Evolutionary conservation across 805 yeast genomes (phyloP).

Genomic region (Candida caryicola): DNA sequence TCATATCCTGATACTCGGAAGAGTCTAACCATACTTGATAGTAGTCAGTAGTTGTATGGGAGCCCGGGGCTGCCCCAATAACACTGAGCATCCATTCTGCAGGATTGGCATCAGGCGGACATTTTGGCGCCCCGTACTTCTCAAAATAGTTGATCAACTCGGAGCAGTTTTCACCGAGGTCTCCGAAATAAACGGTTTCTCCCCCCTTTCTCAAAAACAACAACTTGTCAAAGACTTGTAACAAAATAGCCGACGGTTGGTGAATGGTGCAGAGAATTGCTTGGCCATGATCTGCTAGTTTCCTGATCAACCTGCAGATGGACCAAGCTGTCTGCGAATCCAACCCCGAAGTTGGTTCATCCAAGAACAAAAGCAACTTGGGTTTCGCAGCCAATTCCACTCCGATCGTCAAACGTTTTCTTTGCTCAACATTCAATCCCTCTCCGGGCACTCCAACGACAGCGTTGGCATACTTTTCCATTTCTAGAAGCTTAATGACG

Average conservation of each 20-base stretch:
- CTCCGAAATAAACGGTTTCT: conserved; percentile 73
- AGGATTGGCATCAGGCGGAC: conserved; percentile 72
- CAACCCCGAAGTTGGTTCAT: conserved; percentile 61
- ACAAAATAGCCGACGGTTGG: conserved; percentile 78
- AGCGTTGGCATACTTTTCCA: conserved; percentile 54
- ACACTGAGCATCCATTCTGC: conserved; percentile 44
- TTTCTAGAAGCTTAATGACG: conserved; percentile 48
- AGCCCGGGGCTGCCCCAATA: conserved; percentile 31
- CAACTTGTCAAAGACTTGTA: conserved; percentile 74
- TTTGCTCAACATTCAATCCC: conserved; percentile 55
- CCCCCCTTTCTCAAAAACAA: conserved; percentile 71
- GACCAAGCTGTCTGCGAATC: conserved; percentile 63
- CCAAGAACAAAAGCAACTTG: conserved; percentile 49
- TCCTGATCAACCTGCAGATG: conserved; percentile 49
- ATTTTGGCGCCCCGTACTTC: conserved; percentile 57
- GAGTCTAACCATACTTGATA: conserved; percentile 24
- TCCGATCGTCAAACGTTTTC: conserved; percentile 53
- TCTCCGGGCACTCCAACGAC: conserved; percentile 45
- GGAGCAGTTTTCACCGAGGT: conserved; percentile 57
- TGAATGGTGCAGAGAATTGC: conserved; percentile 68
- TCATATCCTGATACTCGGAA: conserved; percentile 12
- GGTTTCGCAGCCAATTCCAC: conserved; percentile 57
- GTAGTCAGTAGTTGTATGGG: conserved; percentile 24
- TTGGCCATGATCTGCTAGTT: conserved; percentile 51
- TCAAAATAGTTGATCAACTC: conserved; percentile 67